phyloP scores from a whole-genome alignment of 108 stramenopile species.

The Craspedostauros australis region DNA sequence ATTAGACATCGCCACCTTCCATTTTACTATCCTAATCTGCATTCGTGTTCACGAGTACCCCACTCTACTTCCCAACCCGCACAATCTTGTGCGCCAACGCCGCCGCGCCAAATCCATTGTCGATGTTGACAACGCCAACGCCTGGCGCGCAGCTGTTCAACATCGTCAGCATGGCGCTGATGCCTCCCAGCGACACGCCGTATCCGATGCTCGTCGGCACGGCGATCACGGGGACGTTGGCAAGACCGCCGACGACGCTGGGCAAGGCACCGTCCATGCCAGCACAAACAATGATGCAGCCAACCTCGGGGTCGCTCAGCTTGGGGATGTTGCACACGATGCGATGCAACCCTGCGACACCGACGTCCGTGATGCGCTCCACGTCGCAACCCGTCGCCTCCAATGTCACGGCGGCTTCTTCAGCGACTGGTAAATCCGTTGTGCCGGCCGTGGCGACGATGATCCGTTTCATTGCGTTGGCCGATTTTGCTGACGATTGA shows the following conservation, averaged over 20 bases:
- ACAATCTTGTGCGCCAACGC: constrained; percentile 79
- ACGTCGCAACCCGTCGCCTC: constrained; percentile 62
- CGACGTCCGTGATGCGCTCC: constrained; percentile 83
- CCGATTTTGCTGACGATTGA: constrained; percentile 5
- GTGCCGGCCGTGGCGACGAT: constrained; percentile 88
- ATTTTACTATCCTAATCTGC: too few species aligned
- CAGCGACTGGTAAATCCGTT: constrained; percentile 84
- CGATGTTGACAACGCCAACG: constrained; percentile 92
- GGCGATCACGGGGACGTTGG: constrained; percentile 88
- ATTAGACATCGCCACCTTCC: too few species aligned
- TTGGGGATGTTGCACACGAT: constrained; percentile 69
- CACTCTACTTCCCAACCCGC: not conserved
- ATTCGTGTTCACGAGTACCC: too few species aligned
- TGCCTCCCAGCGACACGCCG: constrained; percentile 85
- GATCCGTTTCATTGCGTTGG: constrained; percentile 20
- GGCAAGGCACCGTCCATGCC: constrained; percentile 96
- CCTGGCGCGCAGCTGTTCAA: constrained; percentile 94
- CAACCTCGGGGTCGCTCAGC: constrained; percentile 61
- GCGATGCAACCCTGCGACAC: constrained; percentile 94
- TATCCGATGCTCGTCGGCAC: constrained; percentile 93
- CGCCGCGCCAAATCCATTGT: constrained; percentile 96
- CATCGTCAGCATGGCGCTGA: constrained; percentile 93
- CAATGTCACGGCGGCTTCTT: constrained; percentile 81
- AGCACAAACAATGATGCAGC: constrained; percentile 86
- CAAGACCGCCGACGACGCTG: constrained; percentile 91